These are phyloP conservation scores for Monosporozyma aquatica DNA, from an alignment of 805 yeast genomes.

Conservation along the genomic window DNA sequence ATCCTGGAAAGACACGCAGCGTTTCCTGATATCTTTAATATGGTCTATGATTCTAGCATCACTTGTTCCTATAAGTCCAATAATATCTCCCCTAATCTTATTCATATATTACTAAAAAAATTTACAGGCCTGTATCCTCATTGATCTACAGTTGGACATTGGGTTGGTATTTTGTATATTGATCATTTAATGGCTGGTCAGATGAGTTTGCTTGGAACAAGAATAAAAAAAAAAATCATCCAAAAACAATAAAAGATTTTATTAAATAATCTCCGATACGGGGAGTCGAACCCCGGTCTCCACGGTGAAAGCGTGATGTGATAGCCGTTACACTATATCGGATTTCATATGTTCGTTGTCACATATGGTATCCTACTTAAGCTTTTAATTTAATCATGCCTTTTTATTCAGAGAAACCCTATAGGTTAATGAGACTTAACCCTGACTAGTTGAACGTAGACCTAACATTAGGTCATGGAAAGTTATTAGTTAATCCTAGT, in stretches of 20 bases:
- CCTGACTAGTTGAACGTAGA: too few species aligned
- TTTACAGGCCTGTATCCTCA: too few species aligned
- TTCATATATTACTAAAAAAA: not conserved
- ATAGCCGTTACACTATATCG: constrained; percentile 17
- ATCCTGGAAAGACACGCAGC: not conserved
- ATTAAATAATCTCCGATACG: constrained; percentile 11
- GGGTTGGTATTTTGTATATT: too few species aligned
- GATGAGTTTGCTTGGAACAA: not conserved
- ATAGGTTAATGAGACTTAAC: too few species aligned
- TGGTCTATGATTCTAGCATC: not conserved
- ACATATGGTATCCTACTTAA: too few species aligned
- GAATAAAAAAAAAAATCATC: not conserved
- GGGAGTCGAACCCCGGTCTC: constrained; percentile 17
- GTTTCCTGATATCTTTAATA: not conserved
- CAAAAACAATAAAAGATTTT: not conserved
- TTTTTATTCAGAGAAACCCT: too few species aligned
- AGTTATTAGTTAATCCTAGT: too few species aligned
- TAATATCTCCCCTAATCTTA: not conserved
- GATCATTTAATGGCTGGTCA: too few species aligned
- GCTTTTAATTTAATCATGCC: too few species aligned
- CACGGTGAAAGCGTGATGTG: constrained; percentile 17
- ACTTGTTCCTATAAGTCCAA: not conserved
- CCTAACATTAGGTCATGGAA: too few species aligned
- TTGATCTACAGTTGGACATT: too few species aligned
- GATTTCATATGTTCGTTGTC: constrained; percentile 2